Evolutionary conservation across 768 basidiomycete species (phyloP), one percentile per base, ranked within the genome.

Genomic region (Russula emetica): DNA sequence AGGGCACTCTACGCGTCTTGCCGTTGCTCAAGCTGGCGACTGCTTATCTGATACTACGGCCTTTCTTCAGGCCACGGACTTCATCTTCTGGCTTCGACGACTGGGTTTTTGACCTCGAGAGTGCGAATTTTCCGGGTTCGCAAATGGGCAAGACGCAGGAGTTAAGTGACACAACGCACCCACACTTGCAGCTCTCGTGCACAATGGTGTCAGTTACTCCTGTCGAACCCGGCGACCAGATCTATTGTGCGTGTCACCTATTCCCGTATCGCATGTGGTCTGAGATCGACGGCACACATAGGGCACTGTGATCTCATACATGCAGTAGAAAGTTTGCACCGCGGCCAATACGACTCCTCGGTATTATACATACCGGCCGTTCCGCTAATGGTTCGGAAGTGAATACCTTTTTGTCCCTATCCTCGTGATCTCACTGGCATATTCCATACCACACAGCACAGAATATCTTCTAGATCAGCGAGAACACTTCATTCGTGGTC

Each of bases 331-430:
- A 52, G 66, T 49, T 78, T 82, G 60, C 85, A 88, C 70, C 78
- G 73, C 0, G 86, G 86, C 4, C 71, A 71, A 1, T 76, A 70
- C 47, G 84, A 85, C 67, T 87, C 85, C 28, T 82, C 83, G 61
- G 88, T 90, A 52, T 87, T 91, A 83, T 92, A 92, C 66, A 91
- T 91, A 56, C 85, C 86, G 0, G 83, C 89, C 7, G 83, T 86
- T 11, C 88, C 88, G 0, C 75, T 81, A 60, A 90, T 87, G 2
- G 80, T 82, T 1, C 76, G 77, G 67, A 89, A 66, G 66, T 24
- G n/a, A 51, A 64, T 59, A 50, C 28, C 32, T 32, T 34, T 49
- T 22, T n/a, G 0, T 9, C 45, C 11, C 5, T 47, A 22, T 7
- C 3, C 24, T 67, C 11, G 22, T 51, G 26, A 56, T 51, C 54